Conservation (phyloP, 805 yeast genomes). For the Saccharomycopsis amapae region DNA sequence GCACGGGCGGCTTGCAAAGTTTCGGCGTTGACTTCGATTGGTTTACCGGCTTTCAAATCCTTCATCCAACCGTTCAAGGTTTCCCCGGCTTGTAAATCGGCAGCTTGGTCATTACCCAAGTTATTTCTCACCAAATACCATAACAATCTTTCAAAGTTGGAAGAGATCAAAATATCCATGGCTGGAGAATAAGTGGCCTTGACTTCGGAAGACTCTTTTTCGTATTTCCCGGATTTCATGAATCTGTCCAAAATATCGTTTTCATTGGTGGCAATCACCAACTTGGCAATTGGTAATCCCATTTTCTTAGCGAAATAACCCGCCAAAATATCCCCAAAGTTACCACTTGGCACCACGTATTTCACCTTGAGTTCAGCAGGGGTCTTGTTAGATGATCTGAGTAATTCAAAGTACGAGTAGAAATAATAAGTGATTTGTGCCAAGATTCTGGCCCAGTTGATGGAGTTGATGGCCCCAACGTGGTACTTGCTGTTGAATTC, state of each 20-base stretch:
- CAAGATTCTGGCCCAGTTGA: conserved; percentile 97
- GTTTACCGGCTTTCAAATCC: conserved; percentile 67
- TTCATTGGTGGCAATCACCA: conserved; percentile 92
- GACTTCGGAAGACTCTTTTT: conserved; percentile 60
- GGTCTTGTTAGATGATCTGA: conserved; percentile 31
- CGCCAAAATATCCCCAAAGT: conserved; percentile 96
- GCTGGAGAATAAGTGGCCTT: conserved; percentile 94
- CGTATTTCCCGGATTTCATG: conserved; percentile 78
- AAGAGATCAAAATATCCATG: conserved; percentile 93
- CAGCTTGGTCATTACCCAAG: conserved; percentile 39
- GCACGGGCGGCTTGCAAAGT: conserved; percentile 59
- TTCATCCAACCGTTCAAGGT: conserved; percentile 70
- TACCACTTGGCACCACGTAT: conserved; percentile 95
- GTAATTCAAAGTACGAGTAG: conserved; percentile 76
- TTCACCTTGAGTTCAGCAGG: conserved; percentile 45
- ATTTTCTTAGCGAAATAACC: conserved; percentile 91
- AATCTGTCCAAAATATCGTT: conserved; percentile 94
- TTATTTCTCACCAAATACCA: conserved; percentile 88
- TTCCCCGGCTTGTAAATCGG: conserved; percentile 65
- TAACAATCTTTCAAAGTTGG: conserved; percentile 91
- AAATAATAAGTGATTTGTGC: conserved; percentile 98
- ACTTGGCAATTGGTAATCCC: conserved; percentile 86
- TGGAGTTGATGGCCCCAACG: conserved; percentile 96
- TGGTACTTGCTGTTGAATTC: conserved; percentile 86
- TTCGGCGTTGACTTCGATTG: conserved; percentile 59